phyloP scores from a whole-genome alignment of 345 rosid genomes.

The Hibiscus syriacus region DNA sequence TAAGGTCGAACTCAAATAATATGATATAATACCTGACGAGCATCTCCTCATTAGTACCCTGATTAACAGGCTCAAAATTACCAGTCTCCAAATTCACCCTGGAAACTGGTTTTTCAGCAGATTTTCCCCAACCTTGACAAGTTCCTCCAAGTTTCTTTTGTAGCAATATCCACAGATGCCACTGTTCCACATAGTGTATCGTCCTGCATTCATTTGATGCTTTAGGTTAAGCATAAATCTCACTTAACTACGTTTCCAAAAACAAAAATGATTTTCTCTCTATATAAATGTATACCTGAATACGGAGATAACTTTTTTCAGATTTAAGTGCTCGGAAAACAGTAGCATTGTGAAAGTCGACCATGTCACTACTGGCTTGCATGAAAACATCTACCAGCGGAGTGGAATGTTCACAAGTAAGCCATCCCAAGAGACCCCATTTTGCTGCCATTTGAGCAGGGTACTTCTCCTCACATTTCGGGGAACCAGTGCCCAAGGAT shows the following conservation, averaged over 20 bases:
- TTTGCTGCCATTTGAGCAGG: slow-evolving; percentile 36
- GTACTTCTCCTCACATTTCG: slow-evolving; percentile 32
- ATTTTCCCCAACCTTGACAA: slow-evolving; percentile 37
- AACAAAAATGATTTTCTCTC: not conserved
- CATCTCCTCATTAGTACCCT: slow-evolving; percentile 35
- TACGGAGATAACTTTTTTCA: slow-evolving; percentile 9
- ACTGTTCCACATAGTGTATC: not conserved
- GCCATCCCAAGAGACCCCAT: slow-evolving; percentile 67
- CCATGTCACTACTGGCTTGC: slow-evolving; percentile 61
- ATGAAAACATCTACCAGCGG: slow-evolving; percentile 50
- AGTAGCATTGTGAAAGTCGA: slow-evolving; percentile 41
- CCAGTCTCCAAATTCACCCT: slow-evolving; percentile 51
- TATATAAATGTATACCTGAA: not conserved
- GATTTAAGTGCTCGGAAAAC: slow-evolving; percentile 42
- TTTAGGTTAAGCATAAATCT: no score
- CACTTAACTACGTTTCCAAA: not conserved
- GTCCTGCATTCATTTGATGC: not conserved
- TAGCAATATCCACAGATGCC: slow-evolving; percentile 43
- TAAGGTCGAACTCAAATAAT: no score
- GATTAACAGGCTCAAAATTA: slow-evolving; percentile 6
- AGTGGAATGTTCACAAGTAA: slow-evolving; percentile 33
- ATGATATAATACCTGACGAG: slow-evolving; percentile 44
- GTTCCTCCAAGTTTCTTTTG: slow-evolving; percentile 31
- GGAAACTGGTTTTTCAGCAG: slow-evolving; percentile 44
- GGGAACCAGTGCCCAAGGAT: slow-evolving; percentile 49